Evolutionary conservation across 1,284 basidiomycete species (phyloP).

Genomic region (Ustilago bromivora): DNA sequence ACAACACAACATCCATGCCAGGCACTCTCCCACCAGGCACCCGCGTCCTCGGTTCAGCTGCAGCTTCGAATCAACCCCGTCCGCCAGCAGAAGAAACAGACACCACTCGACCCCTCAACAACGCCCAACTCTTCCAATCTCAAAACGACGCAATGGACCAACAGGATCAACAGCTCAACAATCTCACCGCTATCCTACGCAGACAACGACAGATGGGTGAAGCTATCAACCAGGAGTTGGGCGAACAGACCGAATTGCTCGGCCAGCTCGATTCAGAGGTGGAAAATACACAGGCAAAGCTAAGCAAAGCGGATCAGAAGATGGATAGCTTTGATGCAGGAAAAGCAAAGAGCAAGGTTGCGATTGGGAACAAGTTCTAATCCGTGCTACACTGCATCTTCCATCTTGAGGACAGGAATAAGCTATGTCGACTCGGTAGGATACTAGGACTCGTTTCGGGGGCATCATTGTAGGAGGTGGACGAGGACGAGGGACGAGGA

Average conservation of each 20-base stretch:
- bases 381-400: background rate
- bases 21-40: constrained; percentile 27
- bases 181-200: constrained; percentile 83
- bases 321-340: constrained; percentile 72
- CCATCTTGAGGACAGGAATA: background rate
- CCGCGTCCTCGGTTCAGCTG: constrained; percentile 17
- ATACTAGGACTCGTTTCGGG: constrained; percentile 28
- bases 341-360: constrained; percentile 31
- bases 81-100: constrained; percentile 81
- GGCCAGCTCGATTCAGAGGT: constrained; percentile 82
- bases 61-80: constrained; percentile 21
- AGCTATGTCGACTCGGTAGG: constrained; percentile 39
- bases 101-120: constrained; percentile 85
- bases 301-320: constrained; percentile 82
- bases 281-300: constrained; percentile 79
- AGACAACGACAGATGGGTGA: constrained; percentile 87
- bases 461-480: constrained; percentile 8
- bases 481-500: background rate
- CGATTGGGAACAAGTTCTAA: constrained; percentile 40
- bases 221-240: constrained; percentile 86
- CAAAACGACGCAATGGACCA: constrained; percentile 83
- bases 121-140: constrained; percentile 81
- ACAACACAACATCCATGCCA: constrained; percentile 18
- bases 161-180: constrained; percentile 84
- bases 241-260: constrained; percentile 85